Base-by-base conservation (phyloP, 192 early-diverging fungal species). In the Fimicolochytrium jonesii region DNA sequence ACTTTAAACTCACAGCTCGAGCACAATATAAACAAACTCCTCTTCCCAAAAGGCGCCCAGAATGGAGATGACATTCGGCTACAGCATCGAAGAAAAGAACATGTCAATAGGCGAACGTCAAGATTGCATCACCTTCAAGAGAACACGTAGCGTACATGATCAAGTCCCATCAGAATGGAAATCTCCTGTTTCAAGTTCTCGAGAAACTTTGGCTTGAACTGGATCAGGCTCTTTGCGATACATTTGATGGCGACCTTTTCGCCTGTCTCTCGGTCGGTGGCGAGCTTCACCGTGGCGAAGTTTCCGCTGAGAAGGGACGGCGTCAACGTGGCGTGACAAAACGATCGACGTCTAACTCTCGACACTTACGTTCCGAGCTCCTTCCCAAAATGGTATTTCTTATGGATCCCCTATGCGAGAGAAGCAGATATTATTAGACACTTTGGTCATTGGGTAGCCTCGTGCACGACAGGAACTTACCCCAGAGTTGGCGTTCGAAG, bases 151-250 rank as follows among this genome's bases (percentile, higher is more conserved):
- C 50, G 33, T 78, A 77, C 81, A 59, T 89, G 87, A 29, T 76
- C 64, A 42, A 89, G 67, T 13, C 61, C 71, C 42, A 74, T 77
- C 61, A 91, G 58, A 29, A 91, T 76, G 34, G 64, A 66, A 43
- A 88, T 85, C 54, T 91, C 89, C 29, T 79, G 76, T 25, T 82
- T 74, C 41, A 87, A 74, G 71, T 87, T 77, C 33, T 88, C 84
- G 10, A 85, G 78, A 39, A 79, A 78, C 59, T 82, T 83, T 4
- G 75, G 60, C 17, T 81, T 78, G 23, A 77, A 66, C 17, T 46
- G 45, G 75, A 84, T 73, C 59, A 78, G 63, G 36, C 72, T 66
- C 48, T 85, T 86, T 28, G 81, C 74, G 68, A 92, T 82, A 58
- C 90, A 78, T 63, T 92, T 92, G 56, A 88, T 81, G 0, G 90